Percentiles rank a stretch among this genome's conserved stretches.
Evolutionary conservation across 257 asterid genomes (phyloP).

Genomic region (Solanum bulbocastanum): DNA sequence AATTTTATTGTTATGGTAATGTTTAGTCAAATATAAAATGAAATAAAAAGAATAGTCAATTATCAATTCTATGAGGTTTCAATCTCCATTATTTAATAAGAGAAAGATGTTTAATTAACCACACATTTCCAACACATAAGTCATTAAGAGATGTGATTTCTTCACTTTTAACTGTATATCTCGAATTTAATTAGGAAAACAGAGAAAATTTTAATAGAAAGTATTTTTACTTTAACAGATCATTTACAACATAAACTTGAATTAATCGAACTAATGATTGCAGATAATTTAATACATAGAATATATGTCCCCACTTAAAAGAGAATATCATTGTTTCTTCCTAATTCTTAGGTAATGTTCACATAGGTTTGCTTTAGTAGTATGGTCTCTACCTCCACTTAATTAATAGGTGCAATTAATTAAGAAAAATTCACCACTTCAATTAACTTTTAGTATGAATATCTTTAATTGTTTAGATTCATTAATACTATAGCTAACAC

Average conservation of each 20-base stretch:
- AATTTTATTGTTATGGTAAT: not conserved
- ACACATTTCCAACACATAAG: no score
- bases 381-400: constrained; percentile 1
- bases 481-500: constrained; percentile 19
- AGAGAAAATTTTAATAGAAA: not conserved
- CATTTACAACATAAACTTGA: not conserved
- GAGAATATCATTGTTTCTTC: not conserved
- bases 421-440: constrained; percentile 11
- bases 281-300: not conserved
- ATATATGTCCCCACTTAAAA: not conserved
- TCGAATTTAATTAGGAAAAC: not conserved
- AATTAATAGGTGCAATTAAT: not conserved
- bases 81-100: not conserved
- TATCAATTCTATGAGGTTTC: not conserved
- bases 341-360: not conserved
- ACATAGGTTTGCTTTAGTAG: not conserved
- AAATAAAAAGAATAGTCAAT: not conserved
- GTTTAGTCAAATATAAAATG: not conserved
- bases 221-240: not conserved
- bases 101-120: not conserved
- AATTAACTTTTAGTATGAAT: constrained; percentile 11
- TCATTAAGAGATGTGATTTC: not conserved
- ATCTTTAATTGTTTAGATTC: constrained; percentile 4
- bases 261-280: not conserved
- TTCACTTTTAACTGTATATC: not conserved